phyloP scores from a whole-genome alignment of 2,329 filamentous ascomycete genomes.

The Fusarium sp. region DNA sequence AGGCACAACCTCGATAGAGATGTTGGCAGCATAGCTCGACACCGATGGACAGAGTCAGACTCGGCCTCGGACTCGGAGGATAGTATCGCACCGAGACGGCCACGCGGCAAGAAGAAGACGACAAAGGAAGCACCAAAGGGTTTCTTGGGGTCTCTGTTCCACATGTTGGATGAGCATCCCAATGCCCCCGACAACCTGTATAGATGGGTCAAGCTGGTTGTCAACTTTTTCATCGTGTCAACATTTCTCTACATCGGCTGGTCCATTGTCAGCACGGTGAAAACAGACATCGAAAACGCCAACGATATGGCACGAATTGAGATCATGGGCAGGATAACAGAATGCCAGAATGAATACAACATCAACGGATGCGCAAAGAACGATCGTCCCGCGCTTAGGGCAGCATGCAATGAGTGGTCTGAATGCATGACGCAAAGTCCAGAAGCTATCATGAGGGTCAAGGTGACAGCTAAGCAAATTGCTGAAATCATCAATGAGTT shows the following conservation, averaged over 20 bases:
- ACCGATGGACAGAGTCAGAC: slow-evolving; percentile 60
- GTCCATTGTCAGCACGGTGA: slow-evolving; percentile 76
- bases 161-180: slow-evolving; percentile 68
- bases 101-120: slow-evolving; percentile 45
- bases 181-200: slow-evolving; percentile 71
- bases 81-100: slow-evolving; percentile 43
- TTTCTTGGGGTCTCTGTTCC: slow-evolving; percentile 61
- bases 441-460: slow-evolving; percentile 80
- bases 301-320: slow-evolving; percentile 76
- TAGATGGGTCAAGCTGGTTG: slow-evolving; percentile 69
- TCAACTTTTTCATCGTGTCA: slow-evolving; percentile 73
- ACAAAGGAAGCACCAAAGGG: slow-evolving; percentile 40
- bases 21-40: slow-evolving; percentile 63
- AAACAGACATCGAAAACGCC: slow-evolving; percentile 80
- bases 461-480: slow-evolving; percentile 87
- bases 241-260: slow-evolving; percentile 75
- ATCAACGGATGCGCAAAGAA: slow-evolving; percentile 79
- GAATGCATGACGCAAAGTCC: slow-evolving; percentile 90
- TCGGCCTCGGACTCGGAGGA: slow-evolving; percentile 62
- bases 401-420: slow-evolving; percentile 83
- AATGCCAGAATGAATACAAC: slow-evolving; percentile 79
- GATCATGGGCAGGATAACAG: slow-evolving; percentile 78
- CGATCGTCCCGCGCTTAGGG: slow-evolving; percentile 78
- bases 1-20: slow-evolving; percentile 65
- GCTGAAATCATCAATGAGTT: slow-evolving; percentile 95